Base-by-base conservation (phyloP, 2,329 filamentous ascomycete genomes). In the Beauveria medogensis region DNA sequence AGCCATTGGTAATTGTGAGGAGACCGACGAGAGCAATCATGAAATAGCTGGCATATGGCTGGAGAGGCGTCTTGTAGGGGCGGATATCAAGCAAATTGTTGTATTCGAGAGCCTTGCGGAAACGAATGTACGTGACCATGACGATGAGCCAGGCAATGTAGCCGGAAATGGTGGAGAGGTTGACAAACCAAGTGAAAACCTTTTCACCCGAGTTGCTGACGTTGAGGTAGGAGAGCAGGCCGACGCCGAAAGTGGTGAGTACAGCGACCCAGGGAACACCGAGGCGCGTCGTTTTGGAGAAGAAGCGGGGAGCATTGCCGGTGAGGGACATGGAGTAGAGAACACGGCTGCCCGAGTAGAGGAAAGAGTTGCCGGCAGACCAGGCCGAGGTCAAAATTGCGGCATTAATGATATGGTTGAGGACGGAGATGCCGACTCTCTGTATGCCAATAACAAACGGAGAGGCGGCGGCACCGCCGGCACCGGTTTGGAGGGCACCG, bases 1-100 rank as follows among this genome's bases (percentile, higher is more conserved):
- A 93, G 1, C 89, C 90, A 67, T 91, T 91, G 66, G 90, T 86
- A 3, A 92, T 73, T 1, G 81, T 83, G n/a, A 92, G 77, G 28
- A 90, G 73, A 3, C 72, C 69, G 58, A 91, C 80, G 26, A 84
- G 69, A 18, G 81, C 69, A 1, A 91, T 79, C 10, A 81, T 79
- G 59, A 82, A 73, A 67, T 80, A 90, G 0, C 87, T 82, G 2
- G 83, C 84, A 68, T 87, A 91, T 0, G 89, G 83, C 69, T 85
- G 82, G 14, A 79, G 69, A 0, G 74, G 73, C 0, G 82, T 81
- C 55, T 68, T 74, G 75, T 80, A 86, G 0, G 83, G 83, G 4
- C 84, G 73, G 2, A 70, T 72, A 24, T 78, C 67, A 40, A 81
- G 66, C 65, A 88, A 72, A 60, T 77, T 77, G 65, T 85, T 78